A percentile compares a stretch with the other conserved stretches of the same genome.
Conservation (phyloP, 1,284 basidiomycete species). For the Peniophora sp. region DNA sequence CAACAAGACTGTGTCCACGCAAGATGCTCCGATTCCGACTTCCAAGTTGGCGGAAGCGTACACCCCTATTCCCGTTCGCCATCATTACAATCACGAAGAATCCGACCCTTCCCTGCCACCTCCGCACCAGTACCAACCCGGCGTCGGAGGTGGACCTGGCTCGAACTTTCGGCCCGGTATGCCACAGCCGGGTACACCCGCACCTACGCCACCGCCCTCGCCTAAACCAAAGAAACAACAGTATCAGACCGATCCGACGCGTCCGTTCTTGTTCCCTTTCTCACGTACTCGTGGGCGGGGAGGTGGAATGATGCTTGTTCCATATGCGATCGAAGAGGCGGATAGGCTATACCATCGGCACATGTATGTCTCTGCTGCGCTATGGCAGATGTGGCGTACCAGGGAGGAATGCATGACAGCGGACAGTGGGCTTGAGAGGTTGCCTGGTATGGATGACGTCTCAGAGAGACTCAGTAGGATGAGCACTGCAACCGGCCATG, state of each 20-base stretch:
- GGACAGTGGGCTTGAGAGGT: conserved; percentile 83
- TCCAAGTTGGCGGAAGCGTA: conserved; percentile 82
- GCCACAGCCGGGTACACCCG: conserved; percentile 75
- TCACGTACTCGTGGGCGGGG: conserved; percentile 40
- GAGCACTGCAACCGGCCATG: conserved; percentile 28
- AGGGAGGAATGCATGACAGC: conserved; percentile 91
- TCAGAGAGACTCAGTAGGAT: conserved; percentile 19
- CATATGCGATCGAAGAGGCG: conserved; percentile 94
- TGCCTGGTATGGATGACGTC: conserved; percentile 55
- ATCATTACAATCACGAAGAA: conserved; percentile 85
- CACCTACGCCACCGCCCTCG: conserved; percentile 82
- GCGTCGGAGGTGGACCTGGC: conserved; percentile 21
- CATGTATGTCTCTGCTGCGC: conserved; percentile 82
- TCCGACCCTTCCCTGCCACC: conserved; percentile 33
- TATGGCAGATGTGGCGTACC: conserved; percentile 93
- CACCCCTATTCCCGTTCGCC: conserved; percentile 86
- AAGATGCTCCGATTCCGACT: conserved; percentile 32
- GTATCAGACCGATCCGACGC: conserved; percentile 94
- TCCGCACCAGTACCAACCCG: conserved; percentile 26
- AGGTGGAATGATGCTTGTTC: conserved; percentile 64
- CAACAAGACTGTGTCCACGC: conserved; percentile 18
- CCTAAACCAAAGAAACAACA: conserved; percentile 97
- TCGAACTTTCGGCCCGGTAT: conserved; percentile 37
- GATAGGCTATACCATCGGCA: conserved; percentile 86
- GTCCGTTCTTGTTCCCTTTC: conserved; percentile 96